Percentiles rank a stretch among this genome's conserved stretches.
Conservation (phyloP, 352 stramenopile species). For the Aphanomyces euteiches region DNA sequence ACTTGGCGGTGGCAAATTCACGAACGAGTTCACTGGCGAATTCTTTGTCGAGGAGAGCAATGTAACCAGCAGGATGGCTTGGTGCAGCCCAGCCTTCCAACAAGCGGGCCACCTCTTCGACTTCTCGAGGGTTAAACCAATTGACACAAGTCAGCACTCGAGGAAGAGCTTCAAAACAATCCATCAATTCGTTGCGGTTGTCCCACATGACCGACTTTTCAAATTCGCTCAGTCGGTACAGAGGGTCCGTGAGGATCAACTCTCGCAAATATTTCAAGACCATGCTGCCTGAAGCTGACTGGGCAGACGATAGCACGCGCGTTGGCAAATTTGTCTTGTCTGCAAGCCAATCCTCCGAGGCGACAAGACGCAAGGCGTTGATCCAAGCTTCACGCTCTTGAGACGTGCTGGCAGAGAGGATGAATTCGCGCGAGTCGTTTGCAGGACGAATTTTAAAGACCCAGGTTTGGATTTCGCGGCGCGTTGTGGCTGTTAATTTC, state of each 20-base stretch:
- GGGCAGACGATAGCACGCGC: slow-evolving; percentile 36
- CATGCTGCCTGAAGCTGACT: slow-evolving; percentile 10
- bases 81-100: slow-evolving; percentile 63
- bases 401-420: slow-evolving; percentile 80
- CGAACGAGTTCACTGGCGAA: slow-evolving; percentile 74
- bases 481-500: slow-evolving; percentile 73
- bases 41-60: slow-evolving; percentile 78
- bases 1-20: slow-evolving; percentile 67
- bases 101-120: slow-evolving; percentile 62
- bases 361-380: slow-evolving; percentile 73
- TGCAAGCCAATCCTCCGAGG: slow-evolving; percentile 31
- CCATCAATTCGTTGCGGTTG: slow-evolving; percentile 74
- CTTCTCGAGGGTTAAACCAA: slow-evolving; percentile 71
- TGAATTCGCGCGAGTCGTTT: slow-evolving; percentile 73
- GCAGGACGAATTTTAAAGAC: slow-evolving; percentile 79
- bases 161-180: slow-evolving; percentile 62
- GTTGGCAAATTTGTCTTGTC: slow-evolving; percentile 2
- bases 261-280: slow-evolving; percentile 37
- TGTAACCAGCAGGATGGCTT: slow-evolving; percentile 79
- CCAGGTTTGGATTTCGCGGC: slow-evolving; percentile 74
- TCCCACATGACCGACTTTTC: slow-evolving; percentile 82
- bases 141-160: slow-evolving; percentile 79
- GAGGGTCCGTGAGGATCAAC: slow-evolving; percentile 70
- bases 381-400: slow-evolving; percentile 87
- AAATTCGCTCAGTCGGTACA: slow-evolving; percentile 77